Conservation (phyloP, 1,139 yeast species). For the Petasospora rhodanensis region DNA sequence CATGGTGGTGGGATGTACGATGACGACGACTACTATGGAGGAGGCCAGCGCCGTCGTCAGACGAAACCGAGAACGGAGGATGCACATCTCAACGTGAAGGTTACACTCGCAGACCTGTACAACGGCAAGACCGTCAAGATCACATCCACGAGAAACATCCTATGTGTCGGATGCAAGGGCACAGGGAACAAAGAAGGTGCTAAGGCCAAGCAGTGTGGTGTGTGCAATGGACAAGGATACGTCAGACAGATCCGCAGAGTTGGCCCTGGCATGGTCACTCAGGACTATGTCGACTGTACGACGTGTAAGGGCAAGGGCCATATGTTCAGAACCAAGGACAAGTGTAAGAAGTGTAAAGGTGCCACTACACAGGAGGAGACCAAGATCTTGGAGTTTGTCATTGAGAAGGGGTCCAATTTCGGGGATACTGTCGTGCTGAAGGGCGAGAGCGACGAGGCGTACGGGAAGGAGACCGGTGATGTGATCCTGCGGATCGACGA, state of each 20-base stretch:
- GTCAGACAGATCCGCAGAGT: conserved; percentile 57
- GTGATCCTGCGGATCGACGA: conserved; percentile 59
- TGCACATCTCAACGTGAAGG: conserved; percentile 58
- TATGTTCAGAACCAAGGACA: conserved; percentile 58
- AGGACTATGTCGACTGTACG: conserved; percentile 58
- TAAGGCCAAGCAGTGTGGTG: conserved; percentile 48
- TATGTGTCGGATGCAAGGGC: conserved; percentile 73
- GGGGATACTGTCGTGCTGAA: conserved; percentile 59
- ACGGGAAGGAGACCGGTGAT: conserved; percentile 76
- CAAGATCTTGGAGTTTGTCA: conserved; percentile 72
- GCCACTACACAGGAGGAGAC: conserved; percentile 58
- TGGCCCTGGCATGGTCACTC: conserved; percentile 74
- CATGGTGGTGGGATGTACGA: conserved; percentile 31
- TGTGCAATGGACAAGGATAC: conserved; percentile 73
- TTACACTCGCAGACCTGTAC: conserved; percentile 72
- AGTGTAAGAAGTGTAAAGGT: conserved; percentile 77
- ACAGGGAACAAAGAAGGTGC: conserved; percentile 70
- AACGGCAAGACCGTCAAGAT: conserved; percentile 78
- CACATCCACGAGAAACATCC: conserved; percentile 64
- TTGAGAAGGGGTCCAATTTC: conserved; percentile 63
- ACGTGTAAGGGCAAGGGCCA: conserved; percentile 73
- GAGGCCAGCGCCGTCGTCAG: conserved; percentile 3
- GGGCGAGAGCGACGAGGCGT: conserved; percentile 75
- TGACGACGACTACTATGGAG: conserved; percentile 15
- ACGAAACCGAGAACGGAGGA: conserved; percentile 48